Evolutionary conservation across 2,329 filamentous ascomycete species (phyloP).

Genomic region (Beauveria rudraprayagi): DNA sequence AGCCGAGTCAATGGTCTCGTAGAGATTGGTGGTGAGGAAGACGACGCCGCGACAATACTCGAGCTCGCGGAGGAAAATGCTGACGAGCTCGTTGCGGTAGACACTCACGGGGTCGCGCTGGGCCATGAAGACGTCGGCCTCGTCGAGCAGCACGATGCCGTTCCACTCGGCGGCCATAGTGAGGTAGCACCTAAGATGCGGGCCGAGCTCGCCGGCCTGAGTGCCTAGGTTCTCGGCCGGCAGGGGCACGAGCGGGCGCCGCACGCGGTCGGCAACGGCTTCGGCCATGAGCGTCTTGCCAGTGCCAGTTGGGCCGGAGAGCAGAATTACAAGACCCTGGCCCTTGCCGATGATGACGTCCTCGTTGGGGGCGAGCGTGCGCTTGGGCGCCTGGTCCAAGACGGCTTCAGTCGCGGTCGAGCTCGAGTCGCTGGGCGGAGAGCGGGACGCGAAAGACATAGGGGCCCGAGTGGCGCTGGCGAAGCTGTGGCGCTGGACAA

Average conservation of each 20-base stretch:
- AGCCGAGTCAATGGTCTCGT: conserved; percentile 34
- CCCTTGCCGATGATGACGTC: conserved; percentile 37
- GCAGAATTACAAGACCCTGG: conserved; percentile 36
- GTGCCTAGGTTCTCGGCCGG: conserved; percentile 41
- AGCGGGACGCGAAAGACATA: not conserved
- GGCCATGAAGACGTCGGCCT: conserved; percentile 46
- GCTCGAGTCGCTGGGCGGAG: conserved; percentile 20
- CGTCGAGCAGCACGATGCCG: conserved; percentile 43
- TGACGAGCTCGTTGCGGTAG: conserved; percentile 39
- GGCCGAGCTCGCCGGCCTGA: conserved; percentile 34
- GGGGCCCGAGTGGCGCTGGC: conserved; percentile 12
- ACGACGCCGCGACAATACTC: conserved; percentile 38
- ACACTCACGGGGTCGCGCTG: conserved; percentile 37
- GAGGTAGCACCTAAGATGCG: conserved; percentile 39
- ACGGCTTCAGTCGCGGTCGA: conserved; percentile 18
- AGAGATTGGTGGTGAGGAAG: conserved; percentile 37
- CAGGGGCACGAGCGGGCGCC: conserved; percentile 37
- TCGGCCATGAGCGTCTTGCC: conserved; percentile 40
- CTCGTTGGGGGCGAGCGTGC: conserved; percentile 19
- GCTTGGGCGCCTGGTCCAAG: not conserved
- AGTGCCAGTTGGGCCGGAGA: conserved; percentile 38
- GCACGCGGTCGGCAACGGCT: conserved; percentile 33
- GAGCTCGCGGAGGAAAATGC: conserved; percentile 38
- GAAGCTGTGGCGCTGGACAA: conserved; percentile 35
- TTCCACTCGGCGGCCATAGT: conserved; percentile 42